A percentile compares a stretch with the other conserved stretches of the same genome.
Conservation (phyloP, 2,329 filamentous ascomycete species). For the Trichoderma afroharzianum region DNA sequence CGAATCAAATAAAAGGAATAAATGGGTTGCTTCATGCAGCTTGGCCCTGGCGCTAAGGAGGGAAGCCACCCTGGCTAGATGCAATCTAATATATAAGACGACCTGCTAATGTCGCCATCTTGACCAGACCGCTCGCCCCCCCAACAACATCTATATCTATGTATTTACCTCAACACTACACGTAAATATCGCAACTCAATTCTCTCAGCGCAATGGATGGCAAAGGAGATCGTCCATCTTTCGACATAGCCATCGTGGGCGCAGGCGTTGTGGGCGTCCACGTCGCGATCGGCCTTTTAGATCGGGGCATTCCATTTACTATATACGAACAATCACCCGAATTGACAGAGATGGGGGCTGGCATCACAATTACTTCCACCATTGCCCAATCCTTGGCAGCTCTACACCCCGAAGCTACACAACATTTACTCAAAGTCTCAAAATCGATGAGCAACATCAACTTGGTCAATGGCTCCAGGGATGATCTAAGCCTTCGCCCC, state of each 20-base stretch:
- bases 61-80: neutral
- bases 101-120: neutral
- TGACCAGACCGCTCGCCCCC: neutral
- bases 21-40: neutral
- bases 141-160: neutral
- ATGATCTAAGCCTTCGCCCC: neutral
- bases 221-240: neutral
- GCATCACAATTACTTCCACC: slow-evolving; percentile 51
- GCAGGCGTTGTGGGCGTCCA: slow-evolving; percentile 50
- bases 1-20: neutral
- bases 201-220: neutral
- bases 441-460: neutral
- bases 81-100: neutral
- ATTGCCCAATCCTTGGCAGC: neutral
- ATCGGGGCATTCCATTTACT: slow-evolving; percentile 39
- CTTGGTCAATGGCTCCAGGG: neutral
- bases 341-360: slow-evolving; percentile 40
- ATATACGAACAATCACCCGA: slow-evolving; percentile 44
- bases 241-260: slow-evolving; percentile 46
- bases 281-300: slow-evolving; percentile 44
- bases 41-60: neutral
- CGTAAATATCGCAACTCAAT: neutral
- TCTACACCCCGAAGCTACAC: neutral
- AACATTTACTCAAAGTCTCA: neutral
- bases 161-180: neutral